Conservation (phyloP, 192 early-diverging fungal species). For the Lobosporangium transversale region DNA sequence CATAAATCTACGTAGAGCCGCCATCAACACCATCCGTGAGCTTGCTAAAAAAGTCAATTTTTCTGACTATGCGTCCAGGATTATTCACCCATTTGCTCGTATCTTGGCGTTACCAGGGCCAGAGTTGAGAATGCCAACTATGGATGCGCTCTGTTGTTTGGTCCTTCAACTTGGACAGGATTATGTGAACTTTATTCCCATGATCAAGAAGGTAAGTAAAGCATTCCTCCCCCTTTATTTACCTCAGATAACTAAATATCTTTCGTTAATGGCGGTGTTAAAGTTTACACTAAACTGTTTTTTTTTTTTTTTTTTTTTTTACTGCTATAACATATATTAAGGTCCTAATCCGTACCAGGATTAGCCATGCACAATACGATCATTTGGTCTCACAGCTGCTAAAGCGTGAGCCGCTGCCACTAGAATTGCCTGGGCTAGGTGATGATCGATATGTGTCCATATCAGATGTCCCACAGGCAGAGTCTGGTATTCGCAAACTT, state of each 20-base stretch:
- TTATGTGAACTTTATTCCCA: constrained; percentile 89
- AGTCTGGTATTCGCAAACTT: constrained; percentile 72
- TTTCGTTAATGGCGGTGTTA: no score
- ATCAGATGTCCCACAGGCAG: constrained; percentile 68
- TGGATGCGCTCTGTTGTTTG: constrained; percentile 86
- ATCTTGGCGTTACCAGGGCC: constrained; percentile 65
- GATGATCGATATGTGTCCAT: constrained; percentile 57
- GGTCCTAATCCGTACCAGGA: constrained; percentile 68
- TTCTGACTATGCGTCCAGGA: constrained; percentile 85
- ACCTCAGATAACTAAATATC: no score
- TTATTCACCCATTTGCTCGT: constrained; percentile 85
- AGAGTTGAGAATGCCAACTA: constrained; percentile 70
- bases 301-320: no score
- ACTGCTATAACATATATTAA: no score
- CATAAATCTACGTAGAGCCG: constrained; percentile 64
- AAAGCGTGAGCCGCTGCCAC: constrained; percentile 80
- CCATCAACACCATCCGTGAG: constrained; percentile 77
- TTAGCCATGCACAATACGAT: constrained; percentile 80
- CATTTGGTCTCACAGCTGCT: constrained; percentile 76
- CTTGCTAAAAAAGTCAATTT: constrained; percentile 84
- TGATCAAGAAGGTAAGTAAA: constrained; percentile 81
- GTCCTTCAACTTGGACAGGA: constrained; percentile 87
- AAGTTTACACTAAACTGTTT: no score
- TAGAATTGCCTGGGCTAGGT: constrained; percentile 63
- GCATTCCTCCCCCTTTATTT: no score